These are phyloP conservation scores for Beauveria australis DNA, from an alignment of 2,329 filamentous ascomycete genomes.

Conservation along the genomic window DNA sequence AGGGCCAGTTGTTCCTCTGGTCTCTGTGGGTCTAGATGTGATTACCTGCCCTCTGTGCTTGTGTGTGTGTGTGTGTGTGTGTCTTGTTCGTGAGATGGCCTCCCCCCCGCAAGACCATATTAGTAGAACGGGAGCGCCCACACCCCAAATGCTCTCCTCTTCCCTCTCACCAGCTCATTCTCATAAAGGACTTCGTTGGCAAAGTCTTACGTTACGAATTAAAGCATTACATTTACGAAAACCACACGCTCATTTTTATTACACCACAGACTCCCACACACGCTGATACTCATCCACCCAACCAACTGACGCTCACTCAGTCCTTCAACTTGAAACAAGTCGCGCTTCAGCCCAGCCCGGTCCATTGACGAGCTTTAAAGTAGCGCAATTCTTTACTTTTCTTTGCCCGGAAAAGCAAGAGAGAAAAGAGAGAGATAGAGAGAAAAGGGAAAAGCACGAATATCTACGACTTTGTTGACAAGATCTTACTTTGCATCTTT, in stretches of 20 bases:
- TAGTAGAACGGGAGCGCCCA: not conserved
- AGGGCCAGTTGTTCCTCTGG: not conserved
- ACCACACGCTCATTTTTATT: not conserved
- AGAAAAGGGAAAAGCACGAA: too few relatives aligned
- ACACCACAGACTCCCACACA: constrained; percentile 1
- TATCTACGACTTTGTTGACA: too few relatives aligned
- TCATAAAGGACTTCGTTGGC: constrained; percentile 34
- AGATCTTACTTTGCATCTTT: not conserved
- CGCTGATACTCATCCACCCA: constrained; percentile 20
- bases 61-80: not conserved
- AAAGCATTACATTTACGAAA: constrained; percentile 19
- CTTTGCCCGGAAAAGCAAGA: too few relatives aligned
- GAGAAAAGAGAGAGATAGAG: too few relatives aligned
- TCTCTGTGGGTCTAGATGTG: not conserved
- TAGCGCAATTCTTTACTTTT: too few relatives aligned
- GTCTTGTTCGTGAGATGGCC: not conserved
- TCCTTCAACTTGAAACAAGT: constrained; percentile 8
- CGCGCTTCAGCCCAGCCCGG: not conserved
- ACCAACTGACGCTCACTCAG: not conserved
- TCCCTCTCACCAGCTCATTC: constrained; percentile 4
- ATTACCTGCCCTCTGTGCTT: not conserved
- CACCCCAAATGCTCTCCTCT: not conserved
- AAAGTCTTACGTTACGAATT: constrained; percentile 35
- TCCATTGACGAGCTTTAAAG: not conserved
- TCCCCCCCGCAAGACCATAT: not conserved